Evolutionary conservation across 331 rosid species (phyloP).

Genomic region (Acacia concinna): DNA sequence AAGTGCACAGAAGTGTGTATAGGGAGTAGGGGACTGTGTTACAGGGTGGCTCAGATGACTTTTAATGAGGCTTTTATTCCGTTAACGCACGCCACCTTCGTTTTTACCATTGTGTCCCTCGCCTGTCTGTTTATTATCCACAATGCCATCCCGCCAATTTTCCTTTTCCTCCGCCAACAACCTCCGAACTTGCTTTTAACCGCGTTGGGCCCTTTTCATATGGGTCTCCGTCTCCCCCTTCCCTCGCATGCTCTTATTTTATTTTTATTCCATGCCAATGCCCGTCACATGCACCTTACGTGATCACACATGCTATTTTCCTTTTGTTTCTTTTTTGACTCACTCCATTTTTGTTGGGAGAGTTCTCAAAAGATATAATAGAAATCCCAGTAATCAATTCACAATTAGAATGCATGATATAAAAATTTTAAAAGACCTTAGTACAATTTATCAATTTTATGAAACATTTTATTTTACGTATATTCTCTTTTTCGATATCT

Average conservation of each 20-base stretch:
- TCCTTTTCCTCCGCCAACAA: not conserved
- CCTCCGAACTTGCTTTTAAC: not conserved
- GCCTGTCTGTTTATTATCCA: not conserved
- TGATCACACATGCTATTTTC: not conserved
- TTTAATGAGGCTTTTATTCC: slow-evolving; percentile 45
- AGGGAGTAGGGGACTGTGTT: slow-evolving; percentile 66
- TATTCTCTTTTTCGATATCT: too few species aligned
- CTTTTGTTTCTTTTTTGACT: not conserved
- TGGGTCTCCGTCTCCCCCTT: not conserved
- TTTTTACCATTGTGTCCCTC: slow-evolving; percentile 49
- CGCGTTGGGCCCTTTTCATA: not conserved
- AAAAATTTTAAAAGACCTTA: too few species aligned
- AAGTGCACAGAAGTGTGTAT: slow-evolving; percentile 31
- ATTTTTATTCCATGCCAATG: not conserved
- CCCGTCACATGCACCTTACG: not conserved
- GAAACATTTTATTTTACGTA: too few species aligned
- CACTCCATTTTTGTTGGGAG: not conserved
- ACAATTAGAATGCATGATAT: too few species aligned
- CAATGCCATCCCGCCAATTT: not conserved
- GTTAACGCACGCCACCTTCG: slow-evolving; percentile 61
- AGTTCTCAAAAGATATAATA: too few species aligned
- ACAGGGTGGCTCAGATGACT: slow-evolving; percentile 60
- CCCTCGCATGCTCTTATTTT: not conserved
- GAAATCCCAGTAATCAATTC: too few species aligned
- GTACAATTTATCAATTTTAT: too few species aligned